Conservation (phyloP, 352 stramenopile genomes). For the Phytophthora fragariae region DNA sequence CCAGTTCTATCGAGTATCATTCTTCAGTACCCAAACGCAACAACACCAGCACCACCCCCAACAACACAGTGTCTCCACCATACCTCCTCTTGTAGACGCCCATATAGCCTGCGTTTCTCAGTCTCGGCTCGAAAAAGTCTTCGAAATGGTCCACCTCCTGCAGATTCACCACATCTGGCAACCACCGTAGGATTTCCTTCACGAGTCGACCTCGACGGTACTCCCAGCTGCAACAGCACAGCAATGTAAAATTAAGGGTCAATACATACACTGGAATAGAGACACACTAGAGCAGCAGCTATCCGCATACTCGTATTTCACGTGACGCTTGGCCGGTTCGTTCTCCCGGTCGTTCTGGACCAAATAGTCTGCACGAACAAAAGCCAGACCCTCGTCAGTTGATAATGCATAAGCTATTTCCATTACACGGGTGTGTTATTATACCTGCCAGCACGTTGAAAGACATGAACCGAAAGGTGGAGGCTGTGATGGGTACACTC, state of each 20-base stretch:
- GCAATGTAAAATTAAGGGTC: neutral
- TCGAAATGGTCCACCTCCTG: conserved; percentile 81
- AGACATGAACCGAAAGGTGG: conserved; percentile 71
- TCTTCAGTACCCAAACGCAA: neutral
- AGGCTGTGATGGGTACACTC: conserved; percentile 23
- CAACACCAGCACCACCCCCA: neutral
- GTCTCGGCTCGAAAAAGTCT: conserved; percentile 73
- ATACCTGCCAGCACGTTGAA: conserved; percentile 79
- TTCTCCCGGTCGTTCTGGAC: conserved; percentile 42
- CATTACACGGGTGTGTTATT: too few species aligned
- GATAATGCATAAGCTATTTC: too few species aligned
- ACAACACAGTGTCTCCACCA: neutral
- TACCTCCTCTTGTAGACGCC: conserved; percentile 72
- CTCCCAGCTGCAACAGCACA: conserved; percentile 41
- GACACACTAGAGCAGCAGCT: too few species aligned
- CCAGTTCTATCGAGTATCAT: conserved; percentile 47
- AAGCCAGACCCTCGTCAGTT: neutral
- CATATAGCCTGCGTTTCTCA: conserved; percentile 57
- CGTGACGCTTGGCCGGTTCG: conserved; percentile 36
- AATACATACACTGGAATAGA: too few species aligned
- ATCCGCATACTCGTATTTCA: conserved; percentile 57
- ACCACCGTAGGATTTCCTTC: conserved; percentile 60
- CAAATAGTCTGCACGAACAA: conserved; percentile 60
- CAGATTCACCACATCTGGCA: conserved; percentile 64
- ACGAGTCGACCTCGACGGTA: conserved; percentile 57